Percentiles rank a stretch among this genome's conserved stretches.
phyloP scores from a whole-genome alignment of 257 asterid species.

The Scutellaria galericulata region DNA sequence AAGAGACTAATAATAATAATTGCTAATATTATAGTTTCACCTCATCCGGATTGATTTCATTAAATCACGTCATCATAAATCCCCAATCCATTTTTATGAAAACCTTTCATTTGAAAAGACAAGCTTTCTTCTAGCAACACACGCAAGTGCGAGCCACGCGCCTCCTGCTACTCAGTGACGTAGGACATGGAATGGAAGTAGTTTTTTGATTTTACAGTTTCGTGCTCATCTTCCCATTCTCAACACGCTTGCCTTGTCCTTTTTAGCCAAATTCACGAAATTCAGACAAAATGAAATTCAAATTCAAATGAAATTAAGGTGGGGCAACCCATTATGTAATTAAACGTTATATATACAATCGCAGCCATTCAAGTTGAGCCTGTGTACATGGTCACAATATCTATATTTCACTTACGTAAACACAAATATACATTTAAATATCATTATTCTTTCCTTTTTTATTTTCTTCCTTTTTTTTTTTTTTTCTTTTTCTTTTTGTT shows the following conservation, averaged over 20 bases:
- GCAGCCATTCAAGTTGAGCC: constrained; percentile 38
- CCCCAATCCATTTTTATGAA: neutral
- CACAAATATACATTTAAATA: constrained; percentile 10
- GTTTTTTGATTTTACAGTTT: constrained; percentile 44
- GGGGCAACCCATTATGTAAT: constrained; percentile 42
- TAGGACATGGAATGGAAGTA: neutral
- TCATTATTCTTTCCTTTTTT: neutral
- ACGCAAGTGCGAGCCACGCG: constrained; percentile 26
- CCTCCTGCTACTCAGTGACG: neutral
- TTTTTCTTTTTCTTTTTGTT: neutral
- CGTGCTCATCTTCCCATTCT: constrained; percentile 44
- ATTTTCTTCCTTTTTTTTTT: neutral
- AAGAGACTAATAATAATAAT: too few species aligned
- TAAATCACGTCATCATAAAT: neutral
- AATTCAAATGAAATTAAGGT: constrained; percentile 52
- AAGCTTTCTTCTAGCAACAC: constrained; percentile 8
- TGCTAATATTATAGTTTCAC: too few species aligned
- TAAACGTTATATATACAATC: constrained; percentile 57
- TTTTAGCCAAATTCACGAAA: constrained; percentile 42
- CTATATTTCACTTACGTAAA: constrained; percentile 28
- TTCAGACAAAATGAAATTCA: constrained; percentile 74
- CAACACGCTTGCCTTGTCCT: constrained; percentile 42
- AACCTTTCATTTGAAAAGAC: neutral
- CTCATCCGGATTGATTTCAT: too few species aligned
- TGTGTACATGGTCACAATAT: constrained; percentile 32